Evolutionary conservation across 106 monocot genomes (phyloP), one percentile per base, ranked within the genome.

Genomic region (Agapanthus africanus): DNA sequence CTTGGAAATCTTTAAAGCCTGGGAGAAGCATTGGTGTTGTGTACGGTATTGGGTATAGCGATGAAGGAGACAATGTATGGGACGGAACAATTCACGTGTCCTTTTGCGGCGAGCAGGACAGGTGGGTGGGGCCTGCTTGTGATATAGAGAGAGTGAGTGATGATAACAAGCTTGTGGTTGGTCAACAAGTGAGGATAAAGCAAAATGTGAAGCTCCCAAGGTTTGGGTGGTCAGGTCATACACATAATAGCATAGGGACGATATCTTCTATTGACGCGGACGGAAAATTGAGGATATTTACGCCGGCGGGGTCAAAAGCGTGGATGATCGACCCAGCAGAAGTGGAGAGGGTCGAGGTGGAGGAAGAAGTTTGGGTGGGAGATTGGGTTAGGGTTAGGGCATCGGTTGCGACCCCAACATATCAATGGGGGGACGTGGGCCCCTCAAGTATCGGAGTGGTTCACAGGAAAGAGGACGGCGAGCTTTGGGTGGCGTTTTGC

Each of bases 251-350:
- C 28, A 70, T 90, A 16, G 93, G 89, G 31, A 99, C 90, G 0
- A 82, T 99, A 80, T 86, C 93, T 15, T 99, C 99, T 42, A 83
- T 99, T 6, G 99, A 99, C 72, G 93, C 90, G 0, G 99, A 99
- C 64, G 99, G 90, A 16, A 99, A 90, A 63, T 70, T 99, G 16
- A 82, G 93, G 57, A 87, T 99, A 77, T 89, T 87, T 52, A 87
- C 90, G 11, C 90, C 93, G 1, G 80, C 77, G 11, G 99, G 99
- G 49, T 87, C 93, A 0, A 99, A 81, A 74, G 81, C 80, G 16
- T 93, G 99, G 99, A 90, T 87, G 83, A 80, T 99, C 54, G 99
- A 99, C 50, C 99, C 99, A 6, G 74, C 90, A 4, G 99, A 99
- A 63, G 99, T 83, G 41, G 93, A 99, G 22, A 78, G 70, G 56